A percentile compares a stretch with the other conserved stretches of the same genome.
phyloP scores from a whole-genome alignment of 495 filamentous ascomycete species.

The Wilcoxina mikolae region DNA sequence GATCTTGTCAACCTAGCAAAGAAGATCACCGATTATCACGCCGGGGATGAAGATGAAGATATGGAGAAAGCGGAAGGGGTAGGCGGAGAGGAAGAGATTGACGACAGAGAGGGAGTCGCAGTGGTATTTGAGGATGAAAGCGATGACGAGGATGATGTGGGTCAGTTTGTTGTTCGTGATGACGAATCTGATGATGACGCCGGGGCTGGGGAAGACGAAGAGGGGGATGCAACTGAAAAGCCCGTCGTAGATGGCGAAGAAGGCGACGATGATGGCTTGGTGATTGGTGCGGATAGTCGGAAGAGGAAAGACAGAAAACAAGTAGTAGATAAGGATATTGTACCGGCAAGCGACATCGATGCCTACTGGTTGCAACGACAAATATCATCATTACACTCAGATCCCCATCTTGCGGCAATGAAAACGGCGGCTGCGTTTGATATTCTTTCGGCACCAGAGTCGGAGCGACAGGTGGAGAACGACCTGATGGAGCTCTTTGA shows the following conservation, averaged over 20 bases:
- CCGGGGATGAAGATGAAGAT: constrained; percentile 88
- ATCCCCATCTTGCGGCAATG: constrained; percentile 79
- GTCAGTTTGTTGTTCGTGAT: constrained; percentile 54
- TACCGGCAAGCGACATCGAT: constrained; percentile 78
- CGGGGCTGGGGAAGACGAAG: constrained; percentile 37
- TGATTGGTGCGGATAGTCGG: constrained; percentile 51
- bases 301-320: constrained; percentile 30
- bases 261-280: constrained; percentile 53
- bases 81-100: constrained; percentile 52
- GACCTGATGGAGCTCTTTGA: constrained; percentile 97
- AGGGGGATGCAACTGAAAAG: constrained; percentile 38
- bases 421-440: constrained; percentile 69
- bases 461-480: constrained; percentile 91
- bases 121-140: constrained; percentile 92
- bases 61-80: constrained; percentile 50
- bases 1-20: constrained; percentile 93
- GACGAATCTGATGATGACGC: constrained; percentile 41
- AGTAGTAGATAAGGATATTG: constrained; percentile 44
- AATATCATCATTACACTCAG: constrained; percentile 70
- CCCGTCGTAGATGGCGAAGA: constrained; percentile 27
- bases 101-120: constrained; percentile 89
- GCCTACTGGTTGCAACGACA: constrained; percentile 95
- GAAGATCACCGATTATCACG: constrained; percentile 98
- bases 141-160: constrained; percentile 76
- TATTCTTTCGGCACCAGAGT: constrained; percentile 64